Percentiles rank a stretch among this genome's conserved stretches.
These are phyloP conservation scores for Metarhizium album DNA, from an alignment of 2,329 filamentous ascomycete species.

Conservation along the genomic window DNA sequence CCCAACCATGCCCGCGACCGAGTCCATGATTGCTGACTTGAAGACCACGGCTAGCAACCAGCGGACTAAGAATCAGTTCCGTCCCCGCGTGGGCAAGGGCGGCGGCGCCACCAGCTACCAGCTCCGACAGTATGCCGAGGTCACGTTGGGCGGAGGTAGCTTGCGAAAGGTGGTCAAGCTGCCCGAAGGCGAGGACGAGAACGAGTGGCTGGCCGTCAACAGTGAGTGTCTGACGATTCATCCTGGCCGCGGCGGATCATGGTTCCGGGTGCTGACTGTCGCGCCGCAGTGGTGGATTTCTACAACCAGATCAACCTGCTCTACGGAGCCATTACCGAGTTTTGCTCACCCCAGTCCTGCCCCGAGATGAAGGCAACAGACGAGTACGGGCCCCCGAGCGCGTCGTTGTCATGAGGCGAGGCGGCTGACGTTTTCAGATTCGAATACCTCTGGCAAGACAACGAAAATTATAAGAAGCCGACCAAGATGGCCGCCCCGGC, in stretches of 20 bases:
- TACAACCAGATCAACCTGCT: slow-evolving; percentile 99
- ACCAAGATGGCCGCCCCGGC: slow-evolving; percentile 97
- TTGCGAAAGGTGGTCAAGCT: slow-evolving; percentile 93
- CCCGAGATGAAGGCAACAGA: slow-evolving; percentile 99
- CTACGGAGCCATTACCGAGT: slow-evolving; percentile 97
- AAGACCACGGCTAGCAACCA: slow-evolving; percentile 44
- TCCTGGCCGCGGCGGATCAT: neutral
- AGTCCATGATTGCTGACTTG: slow-evolving; percentile 20
- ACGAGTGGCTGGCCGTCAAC: slow-evolving; percentile 97
- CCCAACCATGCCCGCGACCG: slow-evolving; percentile 12
- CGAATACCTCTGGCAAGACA: slow-evolving; percentile 98
- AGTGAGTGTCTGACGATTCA: too few species aligned
- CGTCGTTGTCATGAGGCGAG: neutral
- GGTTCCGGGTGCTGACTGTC: neutral
- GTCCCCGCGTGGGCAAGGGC: slow-evolving; percentile 77
- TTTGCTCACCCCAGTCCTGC: slow-evolving; percentile 93
- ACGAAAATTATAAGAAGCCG: slow-evolving; percentile 82
- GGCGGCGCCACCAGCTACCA: slow-evolving; percentile 84
- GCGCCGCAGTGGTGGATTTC: slow-evolving; percentile 79
- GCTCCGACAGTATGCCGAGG: slow-evolving; percentile 94
- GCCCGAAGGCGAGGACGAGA: slow-evolving; percentile 92
- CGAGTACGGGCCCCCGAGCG: slow-evolving; percentile 51
- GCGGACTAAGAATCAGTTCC: slow-evolving; percentile 82
- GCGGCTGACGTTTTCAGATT: slow-evolving; percentile 48
- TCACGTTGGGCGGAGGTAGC: slow-evolving; percentile 88